Conservation (phyloP, 352 stramenopile species). For the Phytophthora lateralis region DNA sequence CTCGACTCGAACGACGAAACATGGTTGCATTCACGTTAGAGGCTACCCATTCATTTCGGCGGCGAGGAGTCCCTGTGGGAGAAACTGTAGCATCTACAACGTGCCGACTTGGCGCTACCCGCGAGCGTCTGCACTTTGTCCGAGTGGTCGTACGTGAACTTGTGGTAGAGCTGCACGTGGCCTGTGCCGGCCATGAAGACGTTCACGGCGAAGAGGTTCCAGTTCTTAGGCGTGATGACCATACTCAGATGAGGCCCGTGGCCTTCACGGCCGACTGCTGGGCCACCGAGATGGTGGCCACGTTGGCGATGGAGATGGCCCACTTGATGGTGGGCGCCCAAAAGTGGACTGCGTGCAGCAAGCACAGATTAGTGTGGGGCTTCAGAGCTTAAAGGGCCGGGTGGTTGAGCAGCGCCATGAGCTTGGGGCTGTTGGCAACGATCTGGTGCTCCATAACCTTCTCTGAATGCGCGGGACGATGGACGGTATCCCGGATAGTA, state of each 20-base stretch:
- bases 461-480: constrained; percentile 71
- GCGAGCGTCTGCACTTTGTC: constrained; percentile 11
- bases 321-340: constrained; percentile 91
- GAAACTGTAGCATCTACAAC: not conserved
- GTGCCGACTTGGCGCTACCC: constrained; percentile 31
- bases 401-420: constrained; percentile 66
- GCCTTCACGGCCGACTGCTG: constrained; percentile 80
- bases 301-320: constrained; percentile 85
- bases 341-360: constrained; percentile 60
- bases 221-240: constrained; percentile 90
- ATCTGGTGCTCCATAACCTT: constrained; percentile 69
- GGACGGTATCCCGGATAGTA: constrained; percentile 71
- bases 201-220: constrained; percentile 90
- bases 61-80: too few species aligned
- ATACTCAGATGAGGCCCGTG: constrained; percentile 89
- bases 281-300: constrained; percentile 77
- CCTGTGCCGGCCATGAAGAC: constrained; percentile 87
- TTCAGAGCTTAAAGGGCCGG: constrained; percentile 37
- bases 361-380: too few species aligned
- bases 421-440: constrained; percentile 65
- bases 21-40: constrained; percentile 15
- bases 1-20: constrained; percentile 10
- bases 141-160: constrained; percentile 53
- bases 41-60: constrained; percentile 8
- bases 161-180: constrained; percentile 82